phyloP scores from a whole-genome alignment of 139 green algal genomes.

The Coelastrella sp. region DNA sequence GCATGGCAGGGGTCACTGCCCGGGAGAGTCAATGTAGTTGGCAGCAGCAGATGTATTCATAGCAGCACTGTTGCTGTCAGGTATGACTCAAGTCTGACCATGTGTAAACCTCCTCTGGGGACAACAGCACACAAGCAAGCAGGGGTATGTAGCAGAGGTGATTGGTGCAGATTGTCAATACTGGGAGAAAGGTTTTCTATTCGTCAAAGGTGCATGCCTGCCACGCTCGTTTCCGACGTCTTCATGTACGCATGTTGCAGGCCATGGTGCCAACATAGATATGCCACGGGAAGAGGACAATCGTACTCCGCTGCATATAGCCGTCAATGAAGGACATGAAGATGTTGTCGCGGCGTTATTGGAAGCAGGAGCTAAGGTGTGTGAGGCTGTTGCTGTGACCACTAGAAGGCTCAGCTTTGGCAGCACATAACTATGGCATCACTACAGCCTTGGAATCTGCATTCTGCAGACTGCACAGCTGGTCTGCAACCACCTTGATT shows the following conservation, averaged over 20 bases:
- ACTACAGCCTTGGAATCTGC: background rate
- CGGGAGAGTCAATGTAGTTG: constrained; percentile 33
- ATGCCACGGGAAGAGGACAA: constrained; percentile 50
- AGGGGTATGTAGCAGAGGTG: no score
- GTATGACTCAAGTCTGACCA: no score
- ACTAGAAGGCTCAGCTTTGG: background rate
- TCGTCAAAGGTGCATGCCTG: no score
- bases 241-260: no score
- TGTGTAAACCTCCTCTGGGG: no score
- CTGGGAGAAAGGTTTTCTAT: no score
- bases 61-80: no score
- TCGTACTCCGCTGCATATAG: constrained; percentile 50
- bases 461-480: background rate
- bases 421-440: no score
- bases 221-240: no score
- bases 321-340: constrained; percentile 46
- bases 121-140: no score
- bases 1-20: background rate
- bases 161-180: no score
- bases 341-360: constrained; percentile 43
- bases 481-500: background rate
- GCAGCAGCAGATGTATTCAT: background rate
- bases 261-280: constrained; percentile 45
- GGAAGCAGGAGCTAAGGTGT: constrained; percentile 31
- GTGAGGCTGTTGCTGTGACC: background rate